Percentiles rank a stretch among this genome's conserved stretches.
phyloP scores from a whole-genome alignment of 1,284 basidiomycete genomes.

The Baeospora myosura region DNA sequence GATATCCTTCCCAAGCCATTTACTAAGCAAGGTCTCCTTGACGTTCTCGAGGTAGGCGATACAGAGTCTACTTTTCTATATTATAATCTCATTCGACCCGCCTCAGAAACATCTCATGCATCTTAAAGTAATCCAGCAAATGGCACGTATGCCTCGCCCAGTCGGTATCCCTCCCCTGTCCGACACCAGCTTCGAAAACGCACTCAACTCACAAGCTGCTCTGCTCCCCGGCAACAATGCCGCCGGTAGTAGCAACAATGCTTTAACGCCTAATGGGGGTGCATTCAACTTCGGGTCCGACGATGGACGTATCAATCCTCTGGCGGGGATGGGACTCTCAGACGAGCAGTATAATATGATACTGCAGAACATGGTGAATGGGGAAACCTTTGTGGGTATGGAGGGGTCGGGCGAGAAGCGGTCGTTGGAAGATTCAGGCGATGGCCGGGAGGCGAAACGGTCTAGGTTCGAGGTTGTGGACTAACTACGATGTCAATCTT shows the following conservation, averaged over 20 bases:
- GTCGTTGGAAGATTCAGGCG: slow-evolving; percentile 34
- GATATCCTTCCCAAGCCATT: slow-evolving; percentile 97
- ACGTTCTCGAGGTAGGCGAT: slow-evolving; percentile 79
- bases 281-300: not conserved
- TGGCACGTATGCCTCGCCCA: slow-evolving; percentile 61
- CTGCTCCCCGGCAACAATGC: slow-evolving; percentile 11
- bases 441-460: slow-evolving; percentile 52
- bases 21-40: slow-evolving; percentile 83
- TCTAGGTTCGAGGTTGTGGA: slow-evolving; percentile 67
- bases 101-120: slow-evolving; percentile 85
- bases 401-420: slow-evolving; percentile 16
- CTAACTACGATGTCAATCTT: no score
- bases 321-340: slow-evolving; percentile 68
- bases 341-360: slow-evolving; percentile 72
- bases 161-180: slow-evolving; percentile 69
- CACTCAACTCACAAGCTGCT: slow-evolving; percentile 31
- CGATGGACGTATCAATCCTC: slow-evolving; percentile 56
- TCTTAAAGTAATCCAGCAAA: slow-evolving; percentile 83
- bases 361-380: slow-evolving; percentile 49
- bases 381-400: slow-evolving; percentile 12
- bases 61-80: not conserved
- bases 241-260: no score
- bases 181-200: slow-evolving; percentile 53
- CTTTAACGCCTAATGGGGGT: not conserved
- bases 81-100: not conserved